A percentile compares a stretch with the other conserved stretches of the same genome.
These are phyloP conservation scores for Dipteronia sinensis DNA, from an alignment of 345 rosid species.

Conservation along the genomic window DNA sequence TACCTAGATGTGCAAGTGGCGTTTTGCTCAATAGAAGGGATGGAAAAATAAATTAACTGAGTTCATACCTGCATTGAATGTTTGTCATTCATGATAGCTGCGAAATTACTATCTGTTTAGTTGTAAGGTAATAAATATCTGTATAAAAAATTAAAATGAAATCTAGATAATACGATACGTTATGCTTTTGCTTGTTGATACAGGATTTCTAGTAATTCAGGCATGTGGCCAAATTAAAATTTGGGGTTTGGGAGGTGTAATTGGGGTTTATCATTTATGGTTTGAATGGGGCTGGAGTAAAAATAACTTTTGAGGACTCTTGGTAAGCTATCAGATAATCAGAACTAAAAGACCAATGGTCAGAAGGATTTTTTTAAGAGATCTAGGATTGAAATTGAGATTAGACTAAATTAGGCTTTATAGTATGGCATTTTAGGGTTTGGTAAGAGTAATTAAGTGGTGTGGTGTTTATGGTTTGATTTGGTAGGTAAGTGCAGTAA, in stretches of 20 bases:
- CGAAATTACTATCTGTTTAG: background rate
- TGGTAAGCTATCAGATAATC: background rate
- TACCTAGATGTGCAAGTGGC: background rate
- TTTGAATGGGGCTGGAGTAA: background rate
- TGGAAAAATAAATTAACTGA: background rate
- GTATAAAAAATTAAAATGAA: background rate
- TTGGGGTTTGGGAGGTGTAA: background rate
- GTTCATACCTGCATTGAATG: background rate
- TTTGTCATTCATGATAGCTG: background rate
- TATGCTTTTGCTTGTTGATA: constrained; percentile 6
- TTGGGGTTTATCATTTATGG: background rate
- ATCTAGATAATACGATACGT: background rate
- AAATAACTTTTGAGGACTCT: background rate
- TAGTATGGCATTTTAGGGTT: background rate
- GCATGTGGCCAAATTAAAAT: background rate
- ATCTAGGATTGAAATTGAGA: background rate
- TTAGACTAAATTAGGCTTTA: background rate
- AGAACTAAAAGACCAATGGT: background rate
- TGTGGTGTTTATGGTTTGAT: background rate
- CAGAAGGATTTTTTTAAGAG: background rate
- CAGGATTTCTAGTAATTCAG: background rate
- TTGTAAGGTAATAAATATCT: background rate
- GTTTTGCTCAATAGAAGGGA: background rate
- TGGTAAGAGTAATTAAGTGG: background rate
- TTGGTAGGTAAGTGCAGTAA: background rate